These are phyloP conservation scores for Silene conica DNA, from an alignment of 148 eudicot genomes.

Conservation along the genomic window DNA sequence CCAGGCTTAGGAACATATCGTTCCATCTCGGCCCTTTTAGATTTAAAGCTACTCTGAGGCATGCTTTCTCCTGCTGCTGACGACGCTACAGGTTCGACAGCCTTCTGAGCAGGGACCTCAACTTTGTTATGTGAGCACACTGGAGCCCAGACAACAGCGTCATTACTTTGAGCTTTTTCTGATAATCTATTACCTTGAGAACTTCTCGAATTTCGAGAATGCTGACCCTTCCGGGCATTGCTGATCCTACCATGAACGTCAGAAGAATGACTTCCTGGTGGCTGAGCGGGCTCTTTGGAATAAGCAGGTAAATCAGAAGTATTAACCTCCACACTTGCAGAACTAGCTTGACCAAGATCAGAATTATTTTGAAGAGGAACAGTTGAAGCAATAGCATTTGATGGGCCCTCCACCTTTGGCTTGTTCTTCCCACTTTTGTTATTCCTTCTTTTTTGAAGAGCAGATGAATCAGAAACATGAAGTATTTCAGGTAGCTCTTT, in stretches of 20 bases:
- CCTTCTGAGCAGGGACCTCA: slow-evolving; percentile 41
- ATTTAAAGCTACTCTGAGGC: slow-evolving; percentile 47
- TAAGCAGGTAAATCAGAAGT: slow-evolving; percentile 30
- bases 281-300: slow-evolving; percentile 29
- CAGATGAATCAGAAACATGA: slow-evolving; percentile 32
- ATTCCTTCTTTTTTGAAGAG: slow-evolving; percentile 50
- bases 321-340: slow-evolving; percentile 30
- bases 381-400: slow-evolving; percentile 28
- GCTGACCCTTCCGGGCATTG: slow-evolving; percentile 60
- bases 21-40: slow-evolving; percentile 97
- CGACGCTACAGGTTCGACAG: slow-evolving; percentile 29
- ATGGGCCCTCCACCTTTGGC: slow-evolving; percentile 48
- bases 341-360: slow-evolving; percentile 28
- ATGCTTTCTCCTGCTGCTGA: slow-evolving; percentile 33
- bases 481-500: slow-evolving; percentile 25
- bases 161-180: slow-evolving; percentile 49
- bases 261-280: slow-evolving; percentile 38
- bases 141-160: slow-evolving; percentile 83
- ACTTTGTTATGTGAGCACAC: slow-evolving; percentile 56
- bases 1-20: slow-evolving; percentile 82
- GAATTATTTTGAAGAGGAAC: slow-evolving; percentile 28
- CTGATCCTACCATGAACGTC: slow-evolving; percentile 40
- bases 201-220: slow-evolving; percentile 54
- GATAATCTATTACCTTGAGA: slow-evolving; percentile 49
- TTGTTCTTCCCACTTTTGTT: slow-evolving; percentile 53